Conservation (phyloP, 331 rosid species). For the Acacia pycnantha region DNA sequence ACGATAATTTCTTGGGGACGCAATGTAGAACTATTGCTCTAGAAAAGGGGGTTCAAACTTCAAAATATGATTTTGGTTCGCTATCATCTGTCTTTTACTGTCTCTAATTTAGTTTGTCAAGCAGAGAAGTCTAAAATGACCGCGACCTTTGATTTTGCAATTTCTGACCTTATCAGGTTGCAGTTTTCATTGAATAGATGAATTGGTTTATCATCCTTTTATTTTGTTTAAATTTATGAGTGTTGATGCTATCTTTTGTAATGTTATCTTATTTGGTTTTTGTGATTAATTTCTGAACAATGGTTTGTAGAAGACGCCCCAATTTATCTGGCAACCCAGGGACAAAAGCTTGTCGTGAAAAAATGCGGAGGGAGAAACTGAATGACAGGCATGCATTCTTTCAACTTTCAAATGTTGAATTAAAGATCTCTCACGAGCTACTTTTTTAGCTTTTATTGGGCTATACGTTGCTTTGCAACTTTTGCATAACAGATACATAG, state of each 20-base stretch:
- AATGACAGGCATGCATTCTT: slow-evolving; percentile 71
- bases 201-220: not conserved
- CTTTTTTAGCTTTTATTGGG: not conserved
- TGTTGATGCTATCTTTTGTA: slow-evolving; percentile 4
- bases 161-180: not conserved
- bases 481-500: not conserved
- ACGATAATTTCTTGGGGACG: not conserved
- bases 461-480: not conserved
- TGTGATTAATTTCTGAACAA: slow-evolving; percentile 18
- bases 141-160: not conserved
- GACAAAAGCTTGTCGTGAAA: slow-evolving; percentile 88
- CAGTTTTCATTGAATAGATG: not conserved
- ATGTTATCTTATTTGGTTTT: not conserved
- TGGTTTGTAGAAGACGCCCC: slow-evolving; percentile 52
- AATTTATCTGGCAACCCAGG: slow-evolving; percentile 52
- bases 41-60: not conserved
- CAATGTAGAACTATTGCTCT: slow-evolving; percentile 1
- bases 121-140: not conserved
- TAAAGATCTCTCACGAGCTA: not conserved
- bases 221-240: not conserved
- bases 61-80: slow-evolving; percentile 4
- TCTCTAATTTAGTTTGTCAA: not conserved
- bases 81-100: not conserved
- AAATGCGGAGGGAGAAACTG: slow-evolving; percentile 78
- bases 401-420: not conserved